Evolutionary conservation across 148 eudicot species (phyloP), one percentile per base, ranked within the genome.

Genomic region (Persicaria maculosa): DNA sequence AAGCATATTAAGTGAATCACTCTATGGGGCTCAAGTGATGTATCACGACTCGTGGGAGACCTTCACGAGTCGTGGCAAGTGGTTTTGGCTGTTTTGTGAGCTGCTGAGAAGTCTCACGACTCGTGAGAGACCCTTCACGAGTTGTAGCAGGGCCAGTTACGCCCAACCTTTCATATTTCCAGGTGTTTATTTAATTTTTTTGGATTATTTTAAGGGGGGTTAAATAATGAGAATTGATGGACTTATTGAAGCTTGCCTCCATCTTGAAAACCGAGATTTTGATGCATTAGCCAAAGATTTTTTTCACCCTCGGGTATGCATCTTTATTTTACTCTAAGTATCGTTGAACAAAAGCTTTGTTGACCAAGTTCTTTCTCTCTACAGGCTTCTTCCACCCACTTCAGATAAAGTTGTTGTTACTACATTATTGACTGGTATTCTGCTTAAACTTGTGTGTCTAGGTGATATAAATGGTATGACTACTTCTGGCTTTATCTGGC

Each of bases 211-310:
- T 25, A 25, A 25, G 31, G 31, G 31, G 31, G 31, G 31, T 25
- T 25, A 25, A 25, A 25, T 25, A 25, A 0, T 25, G 31, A 25
- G 31, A 25, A 25, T 25, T 25, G 31, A 25, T 78, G 98, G 98
- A 65, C 91, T 94, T 71, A 94, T 94, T 72, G 97, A 94, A 83
- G 98, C 98, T 77, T 94, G 98, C 81, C 91, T 94, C 77, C 98
- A 94, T 84, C 98, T 94, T 78, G 88, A 91, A 75, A 94, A 94
- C 76, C 96, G 96, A 75, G 98, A 91, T 81, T 94, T 80, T 79
- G 91, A 90, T 82, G 89, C 97, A 74, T 81, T 94, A 78, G 97
- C 97, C 58, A 84, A 75, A 79, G 98, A 94, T n/a, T 75, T 94
- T 94, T 82, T 88, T 94, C 73, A 94, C 97, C 47, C 96, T 94